Evolutionary conservation across 305 asterid species (phyloP).

Genomic region (Solanum aculeatissimum): DNA sequence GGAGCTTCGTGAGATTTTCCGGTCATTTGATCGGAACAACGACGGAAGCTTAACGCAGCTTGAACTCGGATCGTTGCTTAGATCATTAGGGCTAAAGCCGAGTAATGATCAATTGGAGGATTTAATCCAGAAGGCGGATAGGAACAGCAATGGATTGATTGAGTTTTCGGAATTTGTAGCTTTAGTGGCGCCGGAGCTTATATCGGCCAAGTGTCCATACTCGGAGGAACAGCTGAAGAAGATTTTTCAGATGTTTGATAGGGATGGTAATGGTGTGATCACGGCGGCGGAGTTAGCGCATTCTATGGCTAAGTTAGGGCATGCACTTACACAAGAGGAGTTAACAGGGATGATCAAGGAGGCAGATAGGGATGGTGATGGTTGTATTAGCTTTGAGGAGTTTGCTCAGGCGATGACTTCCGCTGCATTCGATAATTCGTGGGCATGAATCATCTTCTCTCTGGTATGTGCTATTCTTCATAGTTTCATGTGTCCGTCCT

Average conservation of each 20-base stretch:
- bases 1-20: constrained; percentile 95
- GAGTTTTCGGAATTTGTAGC: constrained; percentile 93
- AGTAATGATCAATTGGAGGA: constrained; percentile 83
- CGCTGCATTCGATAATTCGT: constrained; percentile 90
- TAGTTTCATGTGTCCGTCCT: not conserved
- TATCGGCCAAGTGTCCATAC: constrained; percentile 82
- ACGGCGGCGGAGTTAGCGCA: constrained; percentile 95
- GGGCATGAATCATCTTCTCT: constrained; percentile 22
- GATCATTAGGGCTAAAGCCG: constrained; percentile 78
- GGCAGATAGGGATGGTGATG: constrained; percentile 92
- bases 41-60: constrained; percentile 92
- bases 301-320: constrained; percentile 94
- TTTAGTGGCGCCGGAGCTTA: constrained; percentile 89
- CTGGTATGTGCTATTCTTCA: not conserved
- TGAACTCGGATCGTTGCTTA: constrained; percentile 80
- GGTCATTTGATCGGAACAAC: constrained; percentile 83
- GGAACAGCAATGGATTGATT: constrained; percentile 73
- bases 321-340: constrained; percentile 87
- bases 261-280: constrained; percentile 84
- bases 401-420: constrained; percentile 87
- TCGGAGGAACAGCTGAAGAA: constrained; percentile 80
- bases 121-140: constrained; percentile 69
- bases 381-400: constrained; percentile 76
- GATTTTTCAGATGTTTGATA: constrained; percentile 70
- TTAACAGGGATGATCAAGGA: constrained; percentile 90